Base-by-base conservation (phyloP, 129 eudicot species). In the Calendula officinalis region DNA sequence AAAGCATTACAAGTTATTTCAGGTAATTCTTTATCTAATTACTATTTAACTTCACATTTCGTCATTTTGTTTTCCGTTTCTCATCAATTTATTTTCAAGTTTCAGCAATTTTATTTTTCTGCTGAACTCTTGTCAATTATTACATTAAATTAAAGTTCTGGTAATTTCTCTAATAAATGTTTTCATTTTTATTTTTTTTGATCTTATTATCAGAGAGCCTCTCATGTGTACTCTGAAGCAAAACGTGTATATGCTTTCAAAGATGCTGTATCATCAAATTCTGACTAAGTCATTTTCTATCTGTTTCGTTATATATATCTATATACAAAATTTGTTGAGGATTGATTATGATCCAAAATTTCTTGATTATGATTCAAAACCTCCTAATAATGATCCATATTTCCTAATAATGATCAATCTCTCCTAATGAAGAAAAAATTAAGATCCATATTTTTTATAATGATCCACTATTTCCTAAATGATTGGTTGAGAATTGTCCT, bases 141-240 rank as follows among this genome's bases (percentile, higher is more conserved):
- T 22, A 22, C 14, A 40, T 60, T n/a, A 14, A 41, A 8, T 60
- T 17, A 49, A 10, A 60, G 2, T 22, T 22, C 30, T 22, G 30
- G 30, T 22, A 1, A 22, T 22, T 22, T 0, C 2, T 22, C 30
- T 2, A 22, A 22, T 22, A 22, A 22, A 22, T 22, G 30, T 22
- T 22, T 22, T 22, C 30, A 22, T 22, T 22, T 4, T 8, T 12
- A n/a, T 3, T 37, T 0, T 8, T 57, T 16, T n/a, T 34, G 43
- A 14, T 8, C 0, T 9, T 49, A 30, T 66, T 67, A 33, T 32
- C 84, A 86, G 97, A 83, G 95, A 77, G 95, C 91, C 46, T 79
- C 81, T 55, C 97, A 90, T 61, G 97, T 90, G 34, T 90, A 90
- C 76, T 81, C 95, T 44, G 97, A 90, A 81, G 95, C 97, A 27